Evolutionary conservation across 768 basidiomycete species (phyloP).

Genomic region (Nidularia sp.): DNA sequence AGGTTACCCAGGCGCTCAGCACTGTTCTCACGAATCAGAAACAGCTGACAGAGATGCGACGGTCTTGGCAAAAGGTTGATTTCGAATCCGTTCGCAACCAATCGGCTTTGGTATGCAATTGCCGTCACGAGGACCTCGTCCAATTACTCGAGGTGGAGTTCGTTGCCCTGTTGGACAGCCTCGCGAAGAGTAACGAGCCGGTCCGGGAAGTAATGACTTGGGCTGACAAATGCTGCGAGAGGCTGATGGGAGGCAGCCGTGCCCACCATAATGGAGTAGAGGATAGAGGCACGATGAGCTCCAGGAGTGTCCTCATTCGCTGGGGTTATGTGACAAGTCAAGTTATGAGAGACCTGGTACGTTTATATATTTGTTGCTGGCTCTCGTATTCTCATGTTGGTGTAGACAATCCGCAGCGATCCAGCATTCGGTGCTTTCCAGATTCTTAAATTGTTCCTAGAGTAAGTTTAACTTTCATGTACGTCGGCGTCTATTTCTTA

Average conservation of each 20-base stretch:
- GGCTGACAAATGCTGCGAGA: slow-evolving; percentile 88
- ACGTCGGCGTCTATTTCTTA: slow-evolving; percentile 8
- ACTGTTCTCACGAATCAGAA: slow-evolving; percentile 88
- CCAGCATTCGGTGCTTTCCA: slow-evolving; percentile 92
- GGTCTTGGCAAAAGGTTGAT: slow-evolving; percentile 85
- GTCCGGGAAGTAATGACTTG: slow-evolving; percentile 86
- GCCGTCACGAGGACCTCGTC: slow-evolving; percentile 84
- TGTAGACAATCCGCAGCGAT: slow-evolving; percentile 85
- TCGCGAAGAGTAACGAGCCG: slow-evolving; percentile 71
- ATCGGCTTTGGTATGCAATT: slow-evolving; percentile 90
- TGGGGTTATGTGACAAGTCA: slow-evolving; percentile 94
- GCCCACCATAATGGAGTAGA: slow-evolving; percentile 50
- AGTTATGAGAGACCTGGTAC: slow-evolving; percentile 86
- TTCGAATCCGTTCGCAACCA: slow-evolving; percentile 91
- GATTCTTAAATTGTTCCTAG: slow-evolving; percentile 85
- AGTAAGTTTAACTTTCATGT: slow-evolving; percentile 55
- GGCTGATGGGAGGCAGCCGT: slow-evolving; percentile 70
- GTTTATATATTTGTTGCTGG: slow-evolving; percentile 17
- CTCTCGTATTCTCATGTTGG: slow-evolving; percentile 2
- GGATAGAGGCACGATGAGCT: slow-evolving; percentile 79
- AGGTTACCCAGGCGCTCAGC: slow-evolving; percentile 84
- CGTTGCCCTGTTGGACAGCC: slow-evolving; percentile 66
- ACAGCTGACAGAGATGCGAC: slow-evolving; percentile 80
- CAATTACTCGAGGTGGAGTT: slow-evolving; percentile 86
- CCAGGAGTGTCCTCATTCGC: slow-evolving; percentile 81